Conservation (phyloP, 1,284 basidiomycete genomes). For the Pascua guehoae region DNA sequence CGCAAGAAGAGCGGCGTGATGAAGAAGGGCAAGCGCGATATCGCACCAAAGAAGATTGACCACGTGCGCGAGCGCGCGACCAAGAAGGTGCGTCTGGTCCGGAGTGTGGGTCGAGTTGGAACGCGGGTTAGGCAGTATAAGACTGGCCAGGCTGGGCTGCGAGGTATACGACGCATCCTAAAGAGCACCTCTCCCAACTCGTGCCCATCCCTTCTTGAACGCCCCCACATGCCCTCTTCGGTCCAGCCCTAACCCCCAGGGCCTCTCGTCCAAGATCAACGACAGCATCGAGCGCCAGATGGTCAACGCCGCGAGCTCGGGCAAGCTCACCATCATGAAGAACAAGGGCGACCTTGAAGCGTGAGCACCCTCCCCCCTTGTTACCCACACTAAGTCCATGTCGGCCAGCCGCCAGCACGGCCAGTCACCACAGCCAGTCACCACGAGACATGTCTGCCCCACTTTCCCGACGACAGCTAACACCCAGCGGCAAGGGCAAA, state of each 20-base stretch:
- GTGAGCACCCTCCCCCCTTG: constrained; percentile 6
- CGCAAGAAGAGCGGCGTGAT: constrained; percentile 40
- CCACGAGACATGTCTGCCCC: no score
- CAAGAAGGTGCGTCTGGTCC: constrained; percentile 33
- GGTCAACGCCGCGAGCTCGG: constrained; percentile 74
- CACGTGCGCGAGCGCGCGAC: constrained; percentile 32
- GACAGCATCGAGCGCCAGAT: constrained; percentile 83
- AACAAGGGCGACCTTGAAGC: constrained; percentile 29
- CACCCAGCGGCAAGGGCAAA: background rate
- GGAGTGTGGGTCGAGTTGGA: no score
- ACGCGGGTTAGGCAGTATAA: no score
- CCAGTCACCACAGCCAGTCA: no score
- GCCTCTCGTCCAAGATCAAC: constrained; percentile 80
- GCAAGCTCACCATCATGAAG: constrained; percentile 79
- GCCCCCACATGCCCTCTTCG: background rate
- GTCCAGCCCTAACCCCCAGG: constrained; percentile 51
- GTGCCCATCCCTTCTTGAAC: background rate
- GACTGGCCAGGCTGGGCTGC: no score
- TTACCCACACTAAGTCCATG: no score
- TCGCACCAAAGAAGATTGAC: constrained; percentile 38
- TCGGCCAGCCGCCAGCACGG: no score
- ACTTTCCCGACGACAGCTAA: background rate
- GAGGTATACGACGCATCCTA: no score
- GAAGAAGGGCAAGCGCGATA: constrained; percentile 39
- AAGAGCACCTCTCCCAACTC: background rate